These are phyloP conservation scores for Arthrinium phaeospermum DNA, from an alignment of 2,329 filamentous ascomycete genomes.

Conservation along the genomic window DNA sequence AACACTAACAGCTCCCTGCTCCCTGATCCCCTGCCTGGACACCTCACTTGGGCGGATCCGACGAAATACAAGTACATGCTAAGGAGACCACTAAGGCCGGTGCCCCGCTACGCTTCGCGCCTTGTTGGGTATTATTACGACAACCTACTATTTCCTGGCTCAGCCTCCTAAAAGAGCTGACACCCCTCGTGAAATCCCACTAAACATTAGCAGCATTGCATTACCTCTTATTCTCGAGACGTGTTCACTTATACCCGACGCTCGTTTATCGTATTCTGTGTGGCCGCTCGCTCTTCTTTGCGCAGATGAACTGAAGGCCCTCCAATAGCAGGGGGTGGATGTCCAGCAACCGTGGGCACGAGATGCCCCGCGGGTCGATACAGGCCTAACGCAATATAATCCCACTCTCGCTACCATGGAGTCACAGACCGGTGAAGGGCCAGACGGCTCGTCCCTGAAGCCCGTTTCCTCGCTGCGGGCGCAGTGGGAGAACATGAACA, in stretches of 20 bases:
- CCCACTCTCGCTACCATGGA: slow-evolving; percentile 43
- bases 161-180: slow-evolving; percentile 18
- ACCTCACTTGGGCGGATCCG: slow-evolving; percentile 8
- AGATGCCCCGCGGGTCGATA: slow-evolving; percentile 18
- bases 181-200: slow-evolving; percentile 5
- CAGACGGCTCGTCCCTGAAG: slow-evolving; percentile 79
- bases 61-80: slow-evolving; percentile 15
- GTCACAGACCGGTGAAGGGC: slow-evolving; percentile 59
- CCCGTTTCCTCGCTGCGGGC: slow-evolving; percentile 82
- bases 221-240: slow-evolving; percentile 5
- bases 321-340: slow-evolving; percentile 10
- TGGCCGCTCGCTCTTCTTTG: slow-evolving; percentile 12
- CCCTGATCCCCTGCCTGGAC: not conserved
- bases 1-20: slow-evolving; percentile 5
- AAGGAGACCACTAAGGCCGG: not conserved
- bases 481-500: slow-evolving; percentile 80
- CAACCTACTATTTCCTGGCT: slow-evolving; percentile 17
- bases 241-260: slow-evolving; percentile 1
- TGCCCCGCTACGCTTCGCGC: slow-evolving; percentile 9
- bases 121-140: slow-evolving; percentile 19
- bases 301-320: slow-evolving; percentile 17
- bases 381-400: slow-evolving; percentile 9
- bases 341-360: slow-evolving; percentile 11
- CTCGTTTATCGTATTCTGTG: slow-evolving; percentile 2
- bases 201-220: slow-evolving; percentile 17